A percentile compares a stretch with the other conserved stretches of the same genome.
Conservation (phyloP, 2,329 filamentous ascomycete species). For the Tolypocladium guangdongense region DNA sequence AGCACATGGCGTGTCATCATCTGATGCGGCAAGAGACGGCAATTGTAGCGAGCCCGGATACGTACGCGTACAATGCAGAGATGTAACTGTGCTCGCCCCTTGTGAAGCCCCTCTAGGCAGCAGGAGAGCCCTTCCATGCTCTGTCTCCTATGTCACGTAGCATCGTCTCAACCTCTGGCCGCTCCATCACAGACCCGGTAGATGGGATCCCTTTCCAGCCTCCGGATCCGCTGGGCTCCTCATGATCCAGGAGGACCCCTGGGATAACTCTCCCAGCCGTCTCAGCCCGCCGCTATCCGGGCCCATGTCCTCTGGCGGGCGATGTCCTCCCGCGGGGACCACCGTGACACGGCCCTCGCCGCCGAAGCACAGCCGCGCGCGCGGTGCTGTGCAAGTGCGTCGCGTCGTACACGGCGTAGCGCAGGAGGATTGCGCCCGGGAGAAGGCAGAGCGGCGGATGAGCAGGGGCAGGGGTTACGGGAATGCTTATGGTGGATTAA, state of each 20-base stretch:
- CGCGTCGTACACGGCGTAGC: constrained; percentile 56
- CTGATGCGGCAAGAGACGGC: not conserved
- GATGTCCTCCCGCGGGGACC: too few relatives aligned
- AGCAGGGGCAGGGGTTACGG: too few relatives aligned
- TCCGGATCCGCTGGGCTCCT: not conserved
- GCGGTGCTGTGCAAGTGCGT: constrained; percentile 58
- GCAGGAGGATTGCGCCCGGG: constrained; percentile 39
- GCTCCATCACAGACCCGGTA: constrained; percentile 7
- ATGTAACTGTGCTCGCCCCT: too few relatives aligned
- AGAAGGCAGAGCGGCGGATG: constrained; percentile 53
- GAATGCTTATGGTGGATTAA: too few relatives aligned
- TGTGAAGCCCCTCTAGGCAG: not conserved
- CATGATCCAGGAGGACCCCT: constrained; percentile 54
- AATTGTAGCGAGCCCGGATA: not conserved
- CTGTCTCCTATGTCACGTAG: not conserved
- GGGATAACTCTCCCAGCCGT: constrained; percentile 59
- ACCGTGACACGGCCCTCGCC: too few relatives aligned
- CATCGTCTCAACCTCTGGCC: not conserved
- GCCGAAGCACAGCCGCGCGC: constrained; percentile 55
- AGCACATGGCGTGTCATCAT: not conserved
- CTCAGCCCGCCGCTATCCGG: constrained; percentile 37
- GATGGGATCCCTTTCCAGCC: constrained; percentile 10
- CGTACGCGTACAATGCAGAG: not conserved
- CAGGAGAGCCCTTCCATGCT: not conserved
- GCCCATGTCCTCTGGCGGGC: constrained; percentile 41